Percentiles rank a stretch among this genome's conserved stretches.
phyloP scores from a whole-genome alignment of 768 basidiomycete species.

The Phylloporus rhodoxanthus region DNA sequence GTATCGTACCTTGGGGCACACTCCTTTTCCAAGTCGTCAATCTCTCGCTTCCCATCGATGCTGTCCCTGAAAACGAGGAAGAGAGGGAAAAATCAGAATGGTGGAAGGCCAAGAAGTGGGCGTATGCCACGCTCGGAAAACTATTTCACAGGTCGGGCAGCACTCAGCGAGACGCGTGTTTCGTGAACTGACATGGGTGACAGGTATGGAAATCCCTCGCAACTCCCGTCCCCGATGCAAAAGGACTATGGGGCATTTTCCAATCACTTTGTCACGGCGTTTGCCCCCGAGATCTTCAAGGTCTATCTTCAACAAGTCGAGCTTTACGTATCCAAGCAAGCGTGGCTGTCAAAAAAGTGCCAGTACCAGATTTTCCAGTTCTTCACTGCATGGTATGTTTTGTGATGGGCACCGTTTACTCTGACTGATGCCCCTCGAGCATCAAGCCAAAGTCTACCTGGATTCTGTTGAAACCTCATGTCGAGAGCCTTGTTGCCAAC shows the following conservation, averaged over 20 bases:
- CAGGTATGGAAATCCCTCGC: conserved; percentile 83
- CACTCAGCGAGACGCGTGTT: neutral
- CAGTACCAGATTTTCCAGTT: conserved; percentile 81
- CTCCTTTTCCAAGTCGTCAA: conserved; percentile 79
- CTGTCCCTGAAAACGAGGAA: conserved; percentile 65
- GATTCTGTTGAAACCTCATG: conserved; percentile 80
- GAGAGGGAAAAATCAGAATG: conserved; percentile 76
- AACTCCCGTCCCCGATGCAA: conserved; percentile 69
- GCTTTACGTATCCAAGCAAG: conserved; percentile 63
- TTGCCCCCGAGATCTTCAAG: conserved; percentile 84
- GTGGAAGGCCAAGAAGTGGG: conserved; percentile 95
- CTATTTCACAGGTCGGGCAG: conserved; percentile 62
- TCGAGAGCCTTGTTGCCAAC: conserved; percentile 66
- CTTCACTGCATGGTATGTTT: conserved; percentile 77
- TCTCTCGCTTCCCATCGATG: conserved; percentile 56
- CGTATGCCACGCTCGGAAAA: conserved; percentile 71
- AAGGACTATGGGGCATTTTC: conserved; percentile 67
- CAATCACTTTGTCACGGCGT: conserved; percentile 66
- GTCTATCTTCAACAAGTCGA: conserved; percentile 64
- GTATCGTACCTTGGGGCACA: conserved; percentile 82
- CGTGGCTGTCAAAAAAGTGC: conserved; percentile 78
- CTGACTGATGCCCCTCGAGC: conserved; percentile 38
- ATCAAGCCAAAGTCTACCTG: conserved; percentile 93
- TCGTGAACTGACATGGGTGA: conserved; percentile 4
- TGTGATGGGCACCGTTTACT: neutral